A percentile compares a stretch with the other conserved stretches of the same genome.
Conservation (phyloP, 345 rosid genomes). For the Streptanthus diversifolius region DNA sequence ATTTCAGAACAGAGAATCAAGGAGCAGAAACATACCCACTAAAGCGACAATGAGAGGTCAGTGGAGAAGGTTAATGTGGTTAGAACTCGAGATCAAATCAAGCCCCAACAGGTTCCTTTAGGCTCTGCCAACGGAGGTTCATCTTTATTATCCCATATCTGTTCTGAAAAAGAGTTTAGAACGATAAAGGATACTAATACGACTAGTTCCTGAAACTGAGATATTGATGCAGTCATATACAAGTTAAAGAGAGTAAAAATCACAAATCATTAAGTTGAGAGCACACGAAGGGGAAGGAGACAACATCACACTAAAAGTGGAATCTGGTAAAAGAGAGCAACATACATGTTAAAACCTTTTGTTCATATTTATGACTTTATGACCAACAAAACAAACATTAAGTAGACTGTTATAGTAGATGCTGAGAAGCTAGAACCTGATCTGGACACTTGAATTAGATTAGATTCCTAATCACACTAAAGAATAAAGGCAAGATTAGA, state of each 20-base stretch:
- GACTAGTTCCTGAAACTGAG: background rate
- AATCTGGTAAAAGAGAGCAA: background rate
- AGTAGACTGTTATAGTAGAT: background rate
- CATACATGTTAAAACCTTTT: background rate
- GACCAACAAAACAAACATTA: background rate
- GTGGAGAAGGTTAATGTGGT: background rate
- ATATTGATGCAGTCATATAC: background rate
- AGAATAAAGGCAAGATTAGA: background rate
- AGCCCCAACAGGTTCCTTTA: background rate
- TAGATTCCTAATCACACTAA: background rate
- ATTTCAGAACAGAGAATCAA: background rate
- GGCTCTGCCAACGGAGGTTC: background rate
- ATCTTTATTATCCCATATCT: background rate
- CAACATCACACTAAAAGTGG: background rate
- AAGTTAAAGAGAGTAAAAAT: background rate
- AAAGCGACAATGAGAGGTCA: background rate
- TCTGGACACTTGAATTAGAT: background rate
- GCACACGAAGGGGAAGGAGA: background rate
- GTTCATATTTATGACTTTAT: background rate
- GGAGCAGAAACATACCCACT: conserved; percentile 17
- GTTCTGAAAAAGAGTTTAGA: background rate
- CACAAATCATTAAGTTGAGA: background rate
- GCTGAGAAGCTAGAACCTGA: background rate
- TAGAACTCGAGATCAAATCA: background rate
- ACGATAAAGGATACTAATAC: background rate